A percentile compares a stretch with the other conserved stretches of the same genome.
Conservation (phyloP, 2,329 filamentous ascomycete species). For the Claviceps pazoutovae region DNA sequence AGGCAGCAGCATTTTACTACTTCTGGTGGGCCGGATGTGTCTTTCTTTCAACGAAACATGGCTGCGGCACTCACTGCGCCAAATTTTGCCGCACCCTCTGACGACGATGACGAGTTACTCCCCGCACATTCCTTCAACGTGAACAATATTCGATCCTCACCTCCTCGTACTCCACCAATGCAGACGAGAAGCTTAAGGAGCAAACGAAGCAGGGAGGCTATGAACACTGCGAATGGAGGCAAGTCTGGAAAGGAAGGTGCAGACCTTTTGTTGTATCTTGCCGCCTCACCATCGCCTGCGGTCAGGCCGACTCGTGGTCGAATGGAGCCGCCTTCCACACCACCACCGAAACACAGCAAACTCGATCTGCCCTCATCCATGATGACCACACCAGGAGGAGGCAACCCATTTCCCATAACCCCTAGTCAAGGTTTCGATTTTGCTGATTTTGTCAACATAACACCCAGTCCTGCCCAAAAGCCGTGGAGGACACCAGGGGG, state of each 20-base stretch:
- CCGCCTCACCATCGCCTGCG: slow-evolving; percentile 80
- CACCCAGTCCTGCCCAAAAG: slow-evolving; percentile 83
- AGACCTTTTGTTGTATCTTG: slow-evolving; percentile 69
- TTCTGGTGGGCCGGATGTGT: slow-evolving; percentile 55
- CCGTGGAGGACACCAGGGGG: slow-evolving; percentile 70
- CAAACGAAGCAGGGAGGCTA: slow-evolving; percentile 34
- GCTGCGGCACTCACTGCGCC: slow-evolving; percentile 47
- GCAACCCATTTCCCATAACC: slow-evolving; percentile 58
- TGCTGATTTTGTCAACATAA: slow-evolving; percentile 93
- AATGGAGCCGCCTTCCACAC: slow-evolving; percentile 62
- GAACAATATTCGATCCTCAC: slow-evolving; percentile 58
- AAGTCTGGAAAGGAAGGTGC: slow-evolving; percentile 67
- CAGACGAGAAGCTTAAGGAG: slow-evolving; percentile 35
- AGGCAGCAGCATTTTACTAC: slow-evolving; percentile 64
- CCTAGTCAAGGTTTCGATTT: slow-evolving; percentile 82
- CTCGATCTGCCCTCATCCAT: slow-evolving; percentile 65
- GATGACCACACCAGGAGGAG: slow-evolving; percentile 73
- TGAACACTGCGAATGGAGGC: slow-evolving; percentile 28
- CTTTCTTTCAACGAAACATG: slow-evolving; percentile 63
- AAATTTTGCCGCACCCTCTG: slow-evolving; percentile 49
- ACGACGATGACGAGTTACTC: slow-evolving; percentile 74
- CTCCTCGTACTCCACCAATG: slow-evolving; percentile 70
- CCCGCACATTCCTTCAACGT: slow-evolving; percentile 60
- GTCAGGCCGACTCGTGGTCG: slow-evolving; percentile 34
- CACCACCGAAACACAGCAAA: slow-evolving; percentile 53